phyloP scores from a whole-genome alignment of 139 green algal species.

The Limnomonas spitsbergensis region DNA sequence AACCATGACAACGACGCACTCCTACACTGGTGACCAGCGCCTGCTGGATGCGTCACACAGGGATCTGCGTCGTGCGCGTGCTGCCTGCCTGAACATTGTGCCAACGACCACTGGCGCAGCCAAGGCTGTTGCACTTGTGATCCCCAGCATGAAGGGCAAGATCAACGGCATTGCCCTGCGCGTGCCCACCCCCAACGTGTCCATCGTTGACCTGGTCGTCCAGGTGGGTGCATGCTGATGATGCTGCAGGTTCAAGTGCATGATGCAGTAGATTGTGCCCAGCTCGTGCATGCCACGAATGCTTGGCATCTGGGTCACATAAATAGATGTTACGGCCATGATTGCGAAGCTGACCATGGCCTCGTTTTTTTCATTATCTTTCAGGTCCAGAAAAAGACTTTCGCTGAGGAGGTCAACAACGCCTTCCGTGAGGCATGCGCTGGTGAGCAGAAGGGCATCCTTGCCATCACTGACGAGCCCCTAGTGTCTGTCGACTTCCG shows the following conservation, averaged over 20 bases:
- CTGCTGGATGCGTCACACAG: conserved; percentile 96
- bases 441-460: conserved; percentile 84
- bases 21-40: conserved; percentile 98
- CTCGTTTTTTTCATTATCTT: no score
- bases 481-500: conserved; percentile 96
- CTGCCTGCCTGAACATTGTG: conserved; percentile 97
- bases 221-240: conserved; percentile 64
- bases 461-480: conserved; percentile 88
- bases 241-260: no score
- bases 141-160: conserved; percentile 92
- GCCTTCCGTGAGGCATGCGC: conserved; percentile 86
- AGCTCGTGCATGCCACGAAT: no score
- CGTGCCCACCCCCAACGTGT: conserved; percentile 98
- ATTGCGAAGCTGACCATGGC: no score
- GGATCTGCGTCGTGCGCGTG: conserved; percentile 93
- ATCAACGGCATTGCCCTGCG: conserved; percentile 96
- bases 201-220: conserved; percentile 95
- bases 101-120: conserved; percentile 97
- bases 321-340: no score
- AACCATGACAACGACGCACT: conserved; percentile 99
- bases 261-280: no score
- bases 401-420: conserved; percentile 98
- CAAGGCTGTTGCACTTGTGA: conserved; percentile 96
- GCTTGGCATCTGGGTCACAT: no score
- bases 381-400: conserved; percentile 98